These are phyloP conservation scores for Ophiostoma australiae DNA, from an alignment of 2,329 filamentous ascomycete species.

Conservation along the genomic window DNA sequence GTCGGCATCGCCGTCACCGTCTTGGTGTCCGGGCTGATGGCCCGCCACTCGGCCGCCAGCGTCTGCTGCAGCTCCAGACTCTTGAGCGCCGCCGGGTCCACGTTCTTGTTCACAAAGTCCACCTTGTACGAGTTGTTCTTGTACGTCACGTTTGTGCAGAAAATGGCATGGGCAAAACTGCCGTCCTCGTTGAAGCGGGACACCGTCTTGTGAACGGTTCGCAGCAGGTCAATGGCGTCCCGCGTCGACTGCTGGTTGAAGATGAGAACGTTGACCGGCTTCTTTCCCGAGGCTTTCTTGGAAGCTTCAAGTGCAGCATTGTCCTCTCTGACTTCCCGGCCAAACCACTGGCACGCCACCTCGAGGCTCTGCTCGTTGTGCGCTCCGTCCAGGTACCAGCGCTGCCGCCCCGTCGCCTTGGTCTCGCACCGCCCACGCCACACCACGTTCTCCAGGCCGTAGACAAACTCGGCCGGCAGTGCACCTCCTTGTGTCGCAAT, in stretches of 20 bases:
- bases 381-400: constrained; percentile 82
- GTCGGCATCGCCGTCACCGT: constrained; percentile 47
- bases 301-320: not conserved
- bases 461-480: constrained; percentile 52
- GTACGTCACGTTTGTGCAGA: constrained; percentile 40
- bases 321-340: constrained; percentile 34
- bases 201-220: constrained; percentile 43
- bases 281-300: not conserved
- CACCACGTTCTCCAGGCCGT: constrained; percentile 61
- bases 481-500: constrained; percentile 25
- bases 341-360: constrained; percentile 74
- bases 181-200: constrained; percentile 30
- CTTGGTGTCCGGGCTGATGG: constrained; percentile 42
- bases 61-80: constrained; percentile 48
- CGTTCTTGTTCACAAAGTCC: constrained; percentile 55
- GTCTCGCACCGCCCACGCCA: constrained; percentile 76
- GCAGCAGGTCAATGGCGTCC: constrained; percentile 58
- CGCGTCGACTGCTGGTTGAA: constrained; percentile 94
- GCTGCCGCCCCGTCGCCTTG: constrained; percentile 44
- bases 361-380: constrained; percentile 81
- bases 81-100: constrained; percentile 47
- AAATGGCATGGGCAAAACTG: constrained; percentile 64
- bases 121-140: constrained; percentile 46
- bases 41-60: constrained; percentile 48
- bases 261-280: constrained; percentile 51